Evolutionary conservation across 2,329 filamentous ascomycete species (phyloP), one percentile per base, ranked within the genome.

Genomic region (Aciculosporium take): DNA sequence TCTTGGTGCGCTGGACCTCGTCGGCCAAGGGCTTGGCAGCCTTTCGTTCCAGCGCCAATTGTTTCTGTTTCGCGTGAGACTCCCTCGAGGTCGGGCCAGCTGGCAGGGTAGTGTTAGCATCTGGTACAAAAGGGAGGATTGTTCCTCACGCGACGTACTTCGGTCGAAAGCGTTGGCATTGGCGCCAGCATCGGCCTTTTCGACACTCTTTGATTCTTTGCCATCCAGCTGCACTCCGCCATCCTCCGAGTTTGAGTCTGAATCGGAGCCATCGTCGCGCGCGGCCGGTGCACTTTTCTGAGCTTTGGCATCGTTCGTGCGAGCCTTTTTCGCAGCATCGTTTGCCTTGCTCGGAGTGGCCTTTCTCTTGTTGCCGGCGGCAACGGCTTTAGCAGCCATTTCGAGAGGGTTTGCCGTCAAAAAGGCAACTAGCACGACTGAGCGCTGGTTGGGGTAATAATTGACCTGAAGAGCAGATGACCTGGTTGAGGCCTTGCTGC

Each of bases 11-110:
- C 48, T 81, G 76, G 49, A 96, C 79, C 55, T 84, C 77, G 59
- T 96, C 88, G 56, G 89, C 87, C 51, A 96, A 80, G 20, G 91
- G 91, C 65, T 95, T 96, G 33, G 84, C 81, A 29, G 84, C 81
- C 69, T 88, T 95, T 51, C 93, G 84, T 59, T 96, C 89, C 55
- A 79, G 81, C 20, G 79, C 81, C 39, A 95, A 69, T 48, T 81
- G 81, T 63, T 89, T 94, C 65, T 98, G 91, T 62, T 94, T 94
- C 38, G 80, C 79, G 60, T 96, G 91, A 18, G 87, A 79, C 69
- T 98, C 91, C 56, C 80, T 81, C 7, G 84, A 85, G 45, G 71
- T 84, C 34, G 48, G 6, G 18, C 46, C 41, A 18, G 39, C 44
- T 41, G 13, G 13, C 9, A n/a, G 17, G 23, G 3, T n/a, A 9